Evolutionary conservation across 2,329 filamentous ascomycete genomes (phyloP).

Genomic region (Clonostachys byssicola): DNA sequence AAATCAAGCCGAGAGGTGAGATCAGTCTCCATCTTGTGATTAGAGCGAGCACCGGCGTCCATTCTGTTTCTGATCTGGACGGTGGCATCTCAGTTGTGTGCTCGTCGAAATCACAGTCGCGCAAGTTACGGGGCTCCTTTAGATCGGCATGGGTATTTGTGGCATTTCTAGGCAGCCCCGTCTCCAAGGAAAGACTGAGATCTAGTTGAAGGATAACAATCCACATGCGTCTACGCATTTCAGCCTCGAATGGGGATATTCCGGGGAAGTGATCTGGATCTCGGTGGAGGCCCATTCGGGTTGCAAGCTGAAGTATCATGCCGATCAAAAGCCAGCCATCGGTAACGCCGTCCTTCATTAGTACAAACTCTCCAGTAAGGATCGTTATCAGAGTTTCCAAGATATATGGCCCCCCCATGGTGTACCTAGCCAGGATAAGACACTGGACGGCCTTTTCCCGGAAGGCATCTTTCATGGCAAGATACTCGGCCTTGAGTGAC

Average conservation of each 20-base stretch:
- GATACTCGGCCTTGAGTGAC: too few relatives aligned
- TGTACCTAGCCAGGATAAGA: too few relatives aligned
- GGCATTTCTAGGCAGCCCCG: slow-evolving; percentile 61
- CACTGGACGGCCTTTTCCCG: too few relatives aligned
- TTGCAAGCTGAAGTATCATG: slow-evolving; percentile 40
- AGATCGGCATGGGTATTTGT: slow-evolving; percentile 5
- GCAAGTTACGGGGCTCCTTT: slow-evolving; percentile 5
- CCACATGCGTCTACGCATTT: slow-evolving; percentile 47
- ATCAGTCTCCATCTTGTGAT: too few relatives aligned
- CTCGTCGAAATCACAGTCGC: slow-evolving; percentile 6
- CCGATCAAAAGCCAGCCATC: slow-evolving; percentile 34
- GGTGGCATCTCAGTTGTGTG: slow-evolving; percentile 4
- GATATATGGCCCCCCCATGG: too few relatives aligned
- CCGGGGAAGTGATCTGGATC: slow-evolving; percentile 47
- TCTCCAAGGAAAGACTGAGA: slow-evolving; percentile 57
- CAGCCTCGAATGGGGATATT: slow-evolving; percentile 42
- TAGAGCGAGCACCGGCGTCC: slow-evolving; percentile 5
- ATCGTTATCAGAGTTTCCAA: too few relatives aligned
- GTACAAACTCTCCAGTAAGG: too few relatives aligned
- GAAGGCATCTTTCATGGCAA: too few relatives aligned
- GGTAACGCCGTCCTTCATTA: too few relatives aligned
- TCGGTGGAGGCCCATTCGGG: slow-evolving; percentile 56
- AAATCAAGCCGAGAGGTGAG: too few relatives aligned
- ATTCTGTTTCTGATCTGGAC: slow-evolving; percentile 3
- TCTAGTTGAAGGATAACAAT: slow-evolving; percentile 50